A percentile compares a stretch with the other conserved stretches of the same genome.
These are phyloP conservation scores for Eutreptiella sp. DNA, from an alignment of 208 protist genomes.

Conservation along the genomic window DNA sequence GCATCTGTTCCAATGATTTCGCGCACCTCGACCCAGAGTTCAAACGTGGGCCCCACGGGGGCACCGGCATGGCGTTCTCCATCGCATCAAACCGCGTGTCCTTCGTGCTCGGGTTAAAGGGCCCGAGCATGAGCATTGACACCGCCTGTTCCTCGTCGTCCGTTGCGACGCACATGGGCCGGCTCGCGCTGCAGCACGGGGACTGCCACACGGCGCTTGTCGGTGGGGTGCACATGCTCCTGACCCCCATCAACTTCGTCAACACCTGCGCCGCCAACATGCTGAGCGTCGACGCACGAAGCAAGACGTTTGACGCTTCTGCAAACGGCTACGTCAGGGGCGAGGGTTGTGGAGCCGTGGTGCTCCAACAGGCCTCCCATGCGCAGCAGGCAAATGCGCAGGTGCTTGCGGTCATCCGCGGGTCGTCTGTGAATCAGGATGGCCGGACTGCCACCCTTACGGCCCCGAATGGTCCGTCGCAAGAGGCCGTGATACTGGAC, in stretches of 20 bases:
- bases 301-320: constrained; percentile 52
- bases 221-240: constrained; percentile 37
- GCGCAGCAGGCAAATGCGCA: neutral
- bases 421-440: constrained; percentile 48
- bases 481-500: constrained; percentile 31
- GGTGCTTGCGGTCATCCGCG: constrained; percentile 33
- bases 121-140: constrained; percentile 53
- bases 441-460: constrained; percentile 32
- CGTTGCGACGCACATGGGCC: constrained; percentile 50
- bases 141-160: constrained; percentile 66
- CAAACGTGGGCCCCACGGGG: constrained; percentile 13
- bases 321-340: constrained; percentile 63
- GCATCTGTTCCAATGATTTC: constrained; percentile 6
- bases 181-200: constrained; percentile 27
- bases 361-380: constrained; percentile 38
- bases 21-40: neutral
- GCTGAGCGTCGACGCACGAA: constrained; percentile 45
- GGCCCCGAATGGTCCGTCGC: constrained; percentile 34
- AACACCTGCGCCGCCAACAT: constrained; percentile 35
- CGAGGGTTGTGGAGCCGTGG: constrained; percentile 53
- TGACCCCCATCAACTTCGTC: constrained; percentile 24
- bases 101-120: constrained; percentile 46
- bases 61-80: constrained; percentile 1
- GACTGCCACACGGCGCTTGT: constrained; percentile 16
- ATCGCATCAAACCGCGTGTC: constrained; percentile 44